phyloP scores from a whole-genome alignment of 148 eudicot genomes.

The Rhododendron ferrugineum region DNA sequence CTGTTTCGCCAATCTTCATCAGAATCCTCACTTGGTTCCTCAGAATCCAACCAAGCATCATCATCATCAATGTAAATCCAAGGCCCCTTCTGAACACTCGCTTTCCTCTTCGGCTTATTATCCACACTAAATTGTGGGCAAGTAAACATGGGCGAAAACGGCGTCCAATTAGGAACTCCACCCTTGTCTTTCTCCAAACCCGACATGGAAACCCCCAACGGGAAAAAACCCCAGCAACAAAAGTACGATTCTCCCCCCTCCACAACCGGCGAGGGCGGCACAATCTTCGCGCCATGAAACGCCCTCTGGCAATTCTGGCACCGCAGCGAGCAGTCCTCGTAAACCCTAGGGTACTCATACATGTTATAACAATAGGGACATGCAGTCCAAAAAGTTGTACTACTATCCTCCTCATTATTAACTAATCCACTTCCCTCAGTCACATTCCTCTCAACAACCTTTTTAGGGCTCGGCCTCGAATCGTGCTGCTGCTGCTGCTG shows the following conservation, averaged over 20 bases:
- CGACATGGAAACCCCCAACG: conserved; percentile 63
- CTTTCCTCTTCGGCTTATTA: conserved; percentile 14
- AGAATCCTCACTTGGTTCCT: conserved; percentile 50
- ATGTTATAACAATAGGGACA: conserved; percentile 79
- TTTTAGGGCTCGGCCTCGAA: conserved; percentile 19
- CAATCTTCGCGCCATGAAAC: conserved; percentile 59
- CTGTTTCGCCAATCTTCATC: conserved; percentile 60
- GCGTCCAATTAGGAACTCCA: conserved; percentile 56
- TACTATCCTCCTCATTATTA: conserved; percentile 3
- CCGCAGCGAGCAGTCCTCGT: conserved; percentile 57
- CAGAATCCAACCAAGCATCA: conserved; percentile 28
- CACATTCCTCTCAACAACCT: conserved; percentile 6
- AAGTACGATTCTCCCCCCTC: conserved; percentile 41
- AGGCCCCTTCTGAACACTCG: conserved; percentile 21
- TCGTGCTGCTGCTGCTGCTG: conserved; percentile 11
- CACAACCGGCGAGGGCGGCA: conserved; percentile 50
- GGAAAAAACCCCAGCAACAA: conserved; percentile 83
- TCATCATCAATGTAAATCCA: conserved; percentile 49
- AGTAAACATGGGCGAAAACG: conserved; percentile 69
- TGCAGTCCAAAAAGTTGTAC: conserved; percentile 67
- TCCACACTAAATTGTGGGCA: conserved; percentile 19
- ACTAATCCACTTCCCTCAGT: background rate
- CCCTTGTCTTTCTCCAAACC: conserved; percentile 47
- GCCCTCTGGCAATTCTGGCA: conserved; percentile 83
- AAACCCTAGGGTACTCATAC: conserved; percentile 61